phyloP scores from a whole-genome alignment of 148 eudicot species.

The Amaranthus palmeri region DNA sequence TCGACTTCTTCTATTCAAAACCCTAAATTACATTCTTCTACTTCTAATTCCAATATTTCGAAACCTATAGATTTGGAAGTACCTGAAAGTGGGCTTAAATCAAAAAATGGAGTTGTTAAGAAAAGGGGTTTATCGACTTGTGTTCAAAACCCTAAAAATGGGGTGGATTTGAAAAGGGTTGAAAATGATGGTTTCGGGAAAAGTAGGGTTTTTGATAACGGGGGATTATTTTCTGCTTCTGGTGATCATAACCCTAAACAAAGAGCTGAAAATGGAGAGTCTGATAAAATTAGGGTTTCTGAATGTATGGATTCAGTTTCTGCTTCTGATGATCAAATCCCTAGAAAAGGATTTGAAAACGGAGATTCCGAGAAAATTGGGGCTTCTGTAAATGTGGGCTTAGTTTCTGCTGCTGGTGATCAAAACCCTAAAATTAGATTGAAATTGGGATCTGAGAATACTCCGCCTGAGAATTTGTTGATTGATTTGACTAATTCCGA shows the following conservation, averaged over 20 bases:
- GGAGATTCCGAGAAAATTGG: conserved; percentile 15
- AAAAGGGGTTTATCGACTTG: neutral
- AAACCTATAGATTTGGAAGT: neutral
- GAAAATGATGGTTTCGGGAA: conserved; percentile 9
- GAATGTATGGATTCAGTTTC: conserved; percentile 1
- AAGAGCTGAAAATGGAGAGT: conserved; percentile 8
- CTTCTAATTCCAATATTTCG: conserved; percentile 1
- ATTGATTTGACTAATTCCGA: conserved; percentile 26
- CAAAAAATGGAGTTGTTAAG: neutral
- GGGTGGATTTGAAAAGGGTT: conserved; percentile 2
- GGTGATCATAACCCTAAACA: conserved; percentile 15
- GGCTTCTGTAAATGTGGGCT: conserved; percentile 12
- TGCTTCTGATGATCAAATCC: conserved; percentile 2
- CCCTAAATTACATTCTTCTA: neutral
- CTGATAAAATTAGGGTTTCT: conserved; percentile 14
- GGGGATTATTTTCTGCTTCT: conserved; percentile 5
- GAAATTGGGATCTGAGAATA: conserved; percentile 23
- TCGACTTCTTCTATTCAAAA: conserved; percentile 19
- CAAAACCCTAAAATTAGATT: conserved; percentile 14
- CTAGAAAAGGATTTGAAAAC: conserved; percentile 10
- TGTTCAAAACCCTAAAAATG: conserved; percentile 9
- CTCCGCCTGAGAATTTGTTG: conserved; percentile 36
- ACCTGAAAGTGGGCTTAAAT: neutral
- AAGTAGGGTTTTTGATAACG: conserved; percentile 14
- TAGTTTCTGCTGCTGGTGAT: conserved; percentile 2